phyloP scores from a whole-genome alignment of 1,284 basidiomycete species.

The Rhodotorula glutinis region DNA sequence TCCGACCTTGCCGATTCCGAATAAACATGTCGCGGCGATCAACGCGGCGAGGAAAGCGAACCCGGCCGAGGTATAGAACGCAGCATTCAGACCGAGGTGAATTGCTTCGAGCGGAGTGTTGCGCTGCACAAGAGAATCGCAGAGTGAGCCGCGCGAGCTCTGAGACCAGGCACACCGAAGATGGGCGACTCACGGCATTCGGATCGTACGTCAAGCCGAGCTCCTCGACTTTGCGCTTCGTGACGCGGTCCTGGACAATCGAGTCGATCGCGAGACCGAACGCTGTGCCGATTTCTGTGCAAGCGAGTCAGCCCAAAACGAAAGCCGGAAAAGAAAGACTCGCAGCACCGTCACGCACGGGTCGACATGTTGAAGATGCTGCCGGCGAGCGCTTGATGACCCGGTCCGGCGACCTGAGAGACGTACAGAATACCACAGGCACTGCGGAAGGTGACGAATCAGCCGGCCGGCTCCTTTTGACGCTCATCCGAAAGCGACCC shows the following conservation, averaged over 20 bases:
- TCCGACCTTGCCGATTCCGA: slow-evolving; percentile 18
- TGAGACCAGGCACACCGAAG: background rate
- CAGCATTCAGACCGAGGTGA: slow-evolving; percentile 10
- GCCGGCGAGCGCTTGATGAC: slow-evolving; percentile 36
- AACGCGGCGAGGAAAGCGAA: slow-evolving; percentile 19
- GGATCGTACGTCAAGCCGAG: slow-evolving; percentile 15
- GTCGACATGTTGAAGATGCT: slow-evolving; percentile 36
- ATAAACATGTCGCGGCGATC: slow-evolving; percentile 4
- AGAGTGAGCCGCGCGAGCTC: background rate
- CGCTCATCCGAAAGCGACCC: too few relatives aligned
- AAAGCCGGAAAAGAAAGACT: too few relatives aligned
- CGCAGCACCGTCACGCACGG: too few relatives aligned
- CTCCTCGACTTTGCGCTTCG: slow-evolving; percentile 1
- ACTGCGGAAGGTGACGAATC: too few relatives aligned
- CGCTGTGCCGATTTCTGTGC: slow-evolving; percentile 19
- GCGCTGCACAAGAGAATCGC: background rate
- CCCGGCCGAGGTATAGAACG: slow-evolving; percentile 21
- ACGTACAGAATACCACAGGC: slow-evolving; percentile 36
- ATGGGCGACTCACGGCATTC: slow-evolving; percentile 16
- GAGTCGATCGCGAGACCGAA: slow-evolving; percentile 31
- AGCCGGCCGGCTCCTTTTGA: too few relatives aligned
- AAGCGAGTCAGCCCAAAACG: background rate
- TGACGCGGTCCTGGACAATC: slow-evolving; percentile 24
- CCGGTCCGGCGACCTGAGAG: slow-evolving; percentile 28
- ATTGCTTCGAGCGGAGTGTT: background rate